Base-by-base conservation (phyloP, 1,284 basidiomycete genomes). In the Paramarasmius palmivorus region DNA sequence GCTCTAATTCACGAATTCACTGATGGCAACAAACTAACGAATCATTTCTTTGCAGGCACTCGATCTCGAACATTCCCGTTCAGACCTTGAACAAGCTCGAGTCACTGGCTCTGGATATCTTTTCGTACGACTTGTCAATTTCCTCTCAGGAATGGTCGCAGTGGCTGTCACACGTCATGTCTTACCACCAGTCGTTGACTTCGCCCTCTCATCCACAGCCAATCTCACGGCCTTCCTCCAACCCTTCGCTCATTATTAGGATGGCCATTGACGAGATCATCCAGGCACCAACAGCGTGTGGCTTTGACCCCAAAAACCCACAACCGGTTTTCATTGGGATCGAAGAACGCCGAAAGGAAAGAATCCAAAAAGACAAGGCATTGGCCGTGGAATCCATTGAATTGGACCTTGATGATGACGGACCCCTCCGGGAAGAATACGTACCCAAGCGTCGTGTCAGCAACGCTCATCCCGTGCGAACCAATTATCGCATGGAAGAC, bases 371-470 rank as follows among this genome's bases (percentile, higher is more conserved):
- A 53, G 72, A 78, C 50, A 63, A 71, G 50, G 63, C 69, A 6
- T 66, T 69, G 51, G 73, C 64, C 19, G 62, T 73, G 42, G 83
- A 86, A 54, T 74, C 77, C 1, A 64, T 82, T 50, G 87, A 90
- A 60, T 87, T 92, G 50, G 83, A 92, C 68, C 72, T 92, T 41
- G 89, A 92, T 61, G 86, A 90, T 63, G 88, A 90, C 64, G 89
- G 89, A 5, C 89, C 89, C 25, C 73, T 92, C 47, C 74, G 88
- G 50, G 86, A 89, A 64, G 89, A 92, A 63, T 92, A 92, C 58
- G 65, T 91, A 53, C 90, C 90, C 10, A 82, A 74, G 59, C 84
- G 87, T 49, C 84, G 84, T 49, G 65, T 74, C 53, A 79, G 73
- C 60, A 69, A 70, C 23, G 65, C 69, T 41, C 65, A 57, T 35